Conservation (phyloP, 495 filamentous ascomycete genomes). For the Pyronema domesticum region DNA sequence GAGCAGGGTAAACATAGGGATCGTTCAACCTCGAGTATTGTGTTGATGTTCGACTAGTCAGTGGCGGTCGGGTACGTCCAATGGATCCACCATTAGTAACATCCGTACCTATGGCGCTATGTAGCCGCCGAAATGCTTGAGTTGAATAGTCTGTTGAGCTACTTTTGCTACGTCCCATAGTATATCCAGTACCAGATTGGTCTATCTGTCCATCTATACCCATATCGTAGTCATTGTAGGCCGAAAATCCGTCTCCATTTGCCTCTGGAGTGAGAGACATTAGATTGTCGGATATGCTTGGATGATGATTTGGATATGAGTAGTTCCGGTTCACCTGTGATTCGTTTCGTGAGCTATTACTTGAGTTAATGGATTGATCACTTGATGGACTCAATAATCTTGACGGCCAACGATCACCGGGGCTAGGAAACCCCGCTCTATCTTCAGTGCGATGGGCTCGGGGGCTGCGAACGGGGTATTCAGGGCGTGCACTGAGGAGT, state of each 20-base stretch:
- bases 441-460: no score
- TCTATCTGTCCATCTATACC: constrained; percentile 5
- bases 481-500: no score
- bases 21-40: constrained; percentile 1
- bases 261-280: background rate
- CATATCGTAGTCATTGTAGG: background rate
- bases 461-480: no score
- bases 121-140: background rate
- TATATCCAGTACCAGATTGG: background rate
- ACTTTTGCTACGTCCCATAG: background rate
- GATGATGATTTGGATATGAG: background rate
- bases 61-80: background rate
- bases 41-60: background rate
- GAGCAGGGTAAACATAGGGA: background rate
- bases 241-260: background rate
- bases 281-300: background rate
- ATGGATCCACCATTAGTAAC: background rate
- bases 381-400: background rate
- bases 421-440: no score
- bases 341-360: background rate
- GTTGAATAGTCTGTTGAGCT: constrained; percentile 2
- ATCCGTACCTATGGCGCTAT: background rate
- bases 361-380: background rate
- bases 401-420: background rate
- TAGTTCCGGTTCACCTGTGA: background rate